Conservation (phyloP, 306 rosid genomes). For the Begonia fuchsioides region DNA sequence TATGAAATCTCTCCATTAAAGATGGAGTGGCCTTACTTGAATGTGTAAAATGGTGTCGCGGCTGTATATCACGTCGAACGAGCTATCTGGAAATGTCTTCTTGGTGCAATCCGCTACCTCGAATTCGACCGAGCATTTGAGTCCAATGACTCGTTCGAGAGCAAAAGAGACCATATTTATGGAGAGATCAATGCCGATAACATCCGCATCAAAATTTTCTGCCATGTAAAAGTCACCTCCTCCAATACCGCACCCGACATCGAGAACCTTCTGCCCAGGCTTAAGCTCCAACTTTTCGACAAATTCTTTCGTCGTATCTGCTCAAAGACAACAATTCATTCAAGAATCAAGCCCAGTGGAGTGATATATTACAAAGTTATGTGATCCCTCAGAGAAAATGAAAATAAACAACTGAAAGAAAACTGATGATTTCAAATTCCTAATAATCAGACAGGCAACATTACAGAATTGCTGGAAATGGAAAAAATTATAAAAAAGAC, state of each 20-base stretch:
- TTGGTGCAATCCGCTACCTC: slow-evolving; percentile 86
- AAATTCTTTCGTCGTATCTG: slow-evolving; percentile 84
- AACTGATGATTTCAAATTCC: not conserved
- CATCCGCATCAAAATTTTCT: slow-evolving; percentile 61
- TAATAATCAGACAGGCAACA: not conserved
- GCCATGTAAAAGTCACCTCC: slow-evolving; percentile 98
- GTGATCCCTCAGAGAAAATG: too few species aligned
- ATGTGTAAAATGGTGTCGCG: slow-evolving; percentile 82
- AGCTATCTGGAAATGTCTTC: slow-evolving; percentile 53
- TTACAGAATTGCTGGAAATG: too few species aligned
- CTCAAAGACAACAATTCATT: slow-evolving; percentile 4
- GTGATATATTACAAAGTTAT: too few species aligned
- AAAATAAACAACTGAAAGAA: not conserved
- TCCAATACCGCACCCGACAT: slow-evolving; percentile 96
- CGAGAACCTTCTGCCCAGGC: slow-evolving; percentile 80
- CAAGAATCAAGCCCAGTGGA: not conserved
- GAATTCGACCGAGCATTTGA: slow-evolving; percentile 64
- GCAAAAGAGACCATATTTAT: slow-evolving; percentile 90
- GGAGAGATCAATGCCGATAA: slow-evolving; percentile 87
- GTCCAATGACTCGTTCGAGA: slow-evolving; percentile 78
- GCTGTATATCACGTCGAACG: slow-evolving; percentile 79
- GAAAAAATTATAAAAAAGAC: too few species aligned
- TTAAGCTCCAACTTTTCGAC: slow-evolving; percentile 57
- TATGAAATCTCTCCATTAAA: not conserved
- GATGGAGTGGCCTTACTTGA: slow-evolving; percentile 35